Conservation (phyloP, 1,139 yeast species). For the Debaryomycetaceae sp. region DNA sequence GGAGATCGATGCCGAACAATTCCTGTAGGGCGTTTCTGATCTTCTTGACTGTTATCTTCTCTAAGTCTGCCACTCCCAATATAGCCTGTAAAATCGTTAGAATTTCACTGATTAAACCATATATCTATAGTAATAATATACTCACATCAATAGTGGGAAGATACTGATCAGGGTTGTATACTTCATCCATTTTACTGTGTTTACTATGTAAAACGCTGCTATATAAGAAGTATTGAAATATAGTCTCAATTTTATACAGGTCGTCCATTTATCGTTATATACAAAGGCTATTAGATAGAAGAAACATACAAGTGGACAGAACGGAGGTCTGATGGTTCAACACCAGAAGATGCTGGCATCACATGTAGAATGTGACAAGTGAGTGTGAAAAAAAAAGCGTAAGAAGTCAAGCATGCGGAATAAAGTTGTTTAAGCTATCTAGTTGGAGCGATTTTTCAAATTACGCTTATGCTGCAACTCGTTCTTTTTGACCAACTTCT, state of each 20-base stretch:
- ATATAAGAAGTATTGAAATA: not conserved
- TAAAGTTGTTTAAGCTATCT: not conserved
- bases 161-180: slow-evolving; percentile 32
- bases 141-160: slow-evolving; percentile 71
- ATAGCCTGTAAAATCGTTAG: slow-evolving; percentile 53
- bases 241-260: not conserved
- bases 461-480: slow-evolving; percentile 85
- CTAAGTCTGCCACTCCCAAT: slow-evolving; percentile 68
- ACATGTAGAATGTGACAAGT: not conserved
- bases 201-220: not conserved
- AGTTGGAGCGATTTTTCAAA: slow-evolving; percentile 38
- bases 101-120: slow-evolving; percentile 4
- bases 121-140: slow-evolving; percentile 6
- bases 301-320: not conserved
- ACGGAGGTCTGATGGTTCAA: not conserved
- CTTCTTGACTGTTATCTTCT: slow-evolving; percentile 67
- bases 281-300: not conserved
- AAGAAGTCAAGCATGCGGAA: not conserved
- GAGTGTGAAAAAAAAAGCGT: not conserved
- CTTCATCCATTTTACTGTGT: slow-evolving; percentile 9
- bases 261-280: not conserved
- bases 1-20: slow-evolving; percentile 56
- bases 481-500: slow-evolving; percentile 81
- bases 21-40: slow-evolving; percentile 70
- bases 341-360: not conserved